Percentiles rank a stretch among this genome's conserved stretches.
Evolutionary conservation across 345 rosid species (phyloP).

Genomic region (Rhodamnia argentea): DNA sequence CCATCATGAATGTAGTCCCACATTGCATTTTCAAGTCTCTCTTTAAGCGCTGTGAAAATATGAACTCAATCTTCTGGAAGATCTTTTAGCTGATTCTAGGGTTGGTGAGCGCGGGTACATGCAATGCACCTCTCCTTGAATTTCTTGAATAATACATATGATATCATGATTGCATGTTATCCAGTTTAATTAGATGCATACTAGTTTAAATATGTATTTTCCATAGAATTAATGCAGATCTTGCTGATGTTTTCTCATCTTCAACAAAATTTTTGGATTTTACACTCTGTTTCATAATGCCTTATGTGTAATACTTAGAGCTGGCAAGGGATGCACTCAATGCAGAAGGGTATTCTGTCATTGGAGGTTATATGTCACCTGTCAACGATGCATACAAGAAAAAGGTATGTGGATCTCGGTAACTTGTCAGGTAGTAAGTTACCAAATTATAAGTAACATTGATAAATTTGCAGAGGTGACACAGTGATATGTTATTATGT

Average conservation of each 20-base stretch:
- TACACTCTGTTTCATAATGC: background rate
- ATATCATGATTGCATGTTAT: background rate
- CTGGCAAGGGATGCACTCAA: conserved; percentile 72
- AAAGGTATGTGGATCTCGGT: conserved; percentile 23
- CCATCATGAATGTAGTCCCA: background rate
- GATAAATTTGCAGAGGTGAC: background rate
- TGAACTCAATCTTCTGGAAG: background rate
- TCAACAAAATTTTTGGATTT: background rate
- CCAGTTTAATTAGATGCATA: background rate
- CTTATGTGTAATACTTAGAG: conserved; percentile 33
- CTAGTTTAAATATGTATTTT: background rate
- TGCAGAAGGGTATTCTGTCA: conserved; percentile 51
- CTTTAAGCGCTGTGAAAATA: background rate
- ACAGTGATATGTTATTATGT: background rate
- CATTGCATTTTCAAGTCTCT: background rate
- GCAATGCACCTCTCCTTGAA: background rate
- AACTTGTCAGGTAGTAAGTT: background rate
- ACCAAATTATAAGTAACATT: background rate
- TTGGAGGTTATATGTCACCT: conserved; percentile 93
- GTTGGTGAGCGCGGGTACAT: background rate
- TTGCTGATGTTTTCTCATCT: background rate
- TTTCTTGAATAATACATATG: background rate
- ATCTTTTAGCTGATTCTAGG: background rate
- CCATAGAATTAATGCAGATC: background rate
- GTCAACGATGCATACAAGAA: conserved; percentile 85